phyloP scores from a whole-genome alignment of 225 moss, liverwort and hornwort genomes.

The Pseudisothecium myosuroides region DNA sequence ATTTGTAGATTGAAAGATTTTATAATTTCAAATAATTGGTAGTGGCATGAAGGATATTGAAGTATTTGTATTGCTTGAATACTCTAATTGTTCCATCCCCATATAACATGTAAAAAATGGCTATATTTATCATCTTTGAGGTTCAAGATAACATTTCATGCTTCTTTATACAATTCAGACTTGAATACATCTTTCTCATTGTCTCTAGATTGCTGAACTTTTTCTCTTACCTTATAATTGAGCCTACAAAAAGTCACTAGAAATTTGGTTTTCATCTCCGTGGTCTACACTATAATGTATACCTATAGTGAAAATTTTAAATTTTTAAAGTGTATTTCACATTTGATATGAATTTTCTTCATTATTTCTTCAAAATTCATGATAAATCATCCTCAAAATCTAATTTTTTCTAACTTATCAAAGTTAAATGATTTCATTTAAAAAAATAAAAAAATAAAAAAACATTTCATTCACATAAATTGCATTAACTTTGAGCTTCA shows the following conservation, averaged over 20 bases:
- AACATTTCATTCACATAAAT: not conserved
- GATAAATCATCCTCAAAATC: not conserved
- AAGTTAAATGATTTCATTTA: not conserved
- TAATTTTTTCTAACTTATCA: not conserved
- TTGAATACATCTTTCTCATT: rapidly evolving
- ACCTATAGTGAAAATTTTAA: not conserved
- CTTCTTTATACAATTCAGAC: not conserved
- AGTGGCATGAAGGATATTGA: not conserved
- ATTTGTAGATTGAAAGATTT: not conserved
- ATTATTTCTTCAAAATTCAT: not conserved
- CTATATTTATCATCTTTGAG: not conserved
- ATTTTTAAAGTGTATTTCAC: not conserved
- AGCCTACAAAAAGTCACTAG: rapidly evolving
- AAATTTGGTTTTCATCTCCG: no score
- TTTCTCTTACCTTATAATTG: no score
- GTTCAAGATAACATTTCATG: no score
- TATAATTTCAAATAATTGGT: not conserved
- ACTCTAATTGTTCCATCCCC: not conserved
- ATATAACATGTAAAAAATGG: not conserved
- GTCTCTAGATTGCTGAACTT: no score
- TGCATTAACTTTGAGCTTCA: no score
- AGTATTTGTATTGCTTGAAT: not conserved
- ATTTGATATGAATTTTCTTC: not conserved
- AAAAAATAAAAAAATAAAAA: no score
- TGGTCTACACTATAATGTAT: no score